phyloP scores from a whole-genome alignment of 2,329 filamentous ascomycete genomes.

The Fusarium nurragi region DNA sequence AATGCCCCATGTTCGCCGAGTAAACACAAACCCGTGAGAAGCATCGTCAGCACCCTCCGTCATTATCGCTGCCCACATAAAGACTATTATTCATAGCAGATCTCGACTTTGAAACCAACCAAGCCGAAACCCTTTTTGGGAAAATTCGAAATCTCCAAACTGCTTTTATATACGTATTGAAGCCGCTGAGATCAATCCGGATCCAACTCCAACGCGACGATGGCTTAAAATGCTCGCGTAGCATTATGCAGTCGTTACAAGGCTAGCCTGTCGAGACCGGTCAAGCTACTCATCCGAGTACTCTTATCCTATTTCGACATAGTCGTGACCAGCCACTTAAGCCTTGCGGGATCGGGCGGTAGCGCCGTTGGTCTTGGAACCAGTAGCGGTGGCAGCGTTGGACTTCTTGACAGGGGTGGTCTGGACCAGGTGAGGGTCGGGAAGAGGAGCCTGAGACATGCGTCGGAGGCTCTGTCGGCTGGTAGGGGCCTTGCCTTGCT shows the following conservation, averaged over 20 bases:
- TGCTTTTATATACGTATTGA: slow-evolving; percentile 41
- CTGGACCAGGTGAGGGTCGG: slow-evolving; percentile 77
- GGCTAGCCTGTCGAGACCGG: neutral
- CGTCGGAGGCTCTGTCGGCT: slow-evolving; percentile 80
- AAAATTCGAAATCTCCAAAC: slow-evolving; percentile 41
- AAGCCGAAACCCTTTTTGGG: slow-evolving; percentile 27
- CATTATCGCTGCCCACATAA: slow-evolving; percentile 46
- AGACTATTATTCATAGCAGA: slow-evolving; percentile 38
- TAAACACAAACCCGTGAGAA: slow-evolving; percentile 45
- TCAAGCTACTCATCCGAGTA: neutral
- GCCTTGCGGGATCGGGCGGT: slow-evolving; percentile 77
- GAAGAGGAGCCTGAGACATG: slow-evolving; percentile 73
- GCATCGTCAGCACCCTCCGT: slow-evolving; percentile 44
- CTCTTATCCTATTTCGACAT: neutral
- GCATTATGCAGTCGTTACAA: slow-evolving; percentile 20
- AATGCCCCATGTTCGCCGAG: slow-evolving; percentile 44
- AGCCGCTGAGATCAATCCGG: slow-evolving; percentile 24
- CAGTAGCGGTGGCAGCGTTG: slow-evolving; percentile 64
- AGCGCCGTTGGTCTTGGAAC: slow-evolving; percentile 66
- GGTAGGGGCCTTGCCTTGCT: slow-evolving; percentile 79
- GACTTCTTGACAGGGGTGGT: slow-evolving; percentile 58
- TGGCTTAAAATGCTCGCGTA: slow-evolving; percentile 16
- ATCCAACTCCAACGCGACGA: slow-evolving; percentile 34
- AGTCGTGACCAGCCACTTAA: slow-evolving; percentile 36
- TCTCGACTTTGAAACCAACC: slow-evolving; percentile 26